Evolutionary conservation across 495 filamentous ascomycete species (phyloP), one percentile per base, ranked within the genome.

Genomic region (Parmelia sp.): DNA sequence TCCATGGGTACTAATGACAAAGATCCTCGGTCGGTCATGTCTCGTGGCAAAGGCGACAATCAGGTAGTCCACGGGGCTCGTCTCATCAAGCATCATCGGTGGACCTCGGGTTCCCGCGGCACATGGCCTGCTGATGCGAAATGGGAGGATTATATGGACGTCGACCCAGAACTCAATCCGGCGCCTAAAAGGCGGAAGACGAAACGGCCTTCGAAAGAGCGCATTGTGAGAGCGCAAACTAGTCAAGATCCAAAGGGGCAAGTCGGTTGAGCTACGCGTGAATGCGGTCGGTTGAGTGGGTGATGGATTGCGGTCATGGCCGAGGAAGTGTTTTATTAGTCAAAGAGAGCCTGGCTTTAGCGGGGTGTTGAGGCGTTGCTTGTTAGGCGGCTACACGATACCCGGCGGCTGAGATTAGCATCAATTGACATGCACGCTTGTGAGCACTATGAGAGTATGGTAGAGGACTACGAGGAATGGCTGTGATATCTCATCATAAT

Each of bases 11-110:
- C 86, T 33, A 80, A 84, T 58, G 90, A 94, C 64, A 76, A 72
- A 36, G 82, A 82, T 57, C 90, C 94, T 1, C 73, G 81, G 49
- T 90, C 86, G 59, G 86, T 91, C 35, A 97, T 97, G 95, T 96
- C 90, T 45, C 84, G 94, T 35, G 79, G 72, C 64, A 69, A 69
- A 37, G 73, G 73, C 25, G 68, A 72, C 36, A 75, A 75, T 9
- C 62, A 66, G 25, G 44, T 66, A 17, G 61, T 68, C 6, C 60
- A 69, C 9, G 69, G 69, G 27, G 69, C 53, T 56, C 61, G 69
- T 21, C 44, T 61, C 29, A 56, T 69, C 19, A 66, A 67, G 44
- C 57, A 70, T 51, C 63, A 59, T 29, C 60, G 68, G 19, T 63
- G 49, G n/a, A 31, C 62, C 9, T 66, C 65, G 11, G 42, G 56